Evolutionary conservation across 352 stramenopile species (phyloP).

Genomic region (Globisporangium nunn): DNA sequence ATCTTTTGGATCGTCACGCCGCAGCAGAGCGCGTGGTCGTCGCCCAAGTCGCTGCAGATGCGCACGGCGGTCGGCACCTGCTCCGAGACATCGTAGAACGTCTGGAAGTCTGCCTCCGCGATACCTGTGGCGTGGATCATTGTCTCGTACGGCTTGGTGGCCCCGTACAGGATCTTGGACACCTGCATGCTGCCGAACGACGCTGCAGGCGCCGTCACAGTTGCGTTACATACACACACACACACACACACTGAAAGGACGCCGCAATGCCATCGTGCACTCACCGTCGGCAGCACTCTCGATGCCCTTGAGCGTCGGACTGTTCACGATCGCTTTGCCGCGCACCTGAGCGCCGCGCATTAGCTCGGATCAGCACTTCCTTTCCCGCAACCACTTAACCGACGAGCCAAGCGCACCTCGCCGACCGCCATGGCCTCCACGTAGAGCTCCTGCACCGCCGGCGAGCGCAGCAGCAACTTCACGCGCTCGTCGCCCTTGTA

Average conservation of each 20-base stretch:
- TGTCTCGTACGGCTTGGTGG: slow-evolving; percentile 71
- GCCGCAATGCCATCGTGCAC: too few relatives aligned
- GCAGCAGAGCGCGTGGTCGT: slow-evolving; percentile 49
- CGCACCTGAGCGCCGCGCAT: slow-evolving; percentile 29
- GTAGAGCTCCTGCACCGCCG: slow-evolving; percentile 68
- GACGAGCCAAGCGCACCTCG: slow-evolving; percentile 26
- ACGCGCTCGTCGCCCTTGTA: slow-evolving; percentile 85
- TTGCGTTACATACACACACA: not conserved
- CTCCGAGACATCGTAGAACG: slow-evolving; percentile 80
- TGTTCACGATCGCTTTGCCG: slow-evolving; percentile 42
- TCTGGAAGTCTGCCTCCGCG: slow-evolving; percentile 70
- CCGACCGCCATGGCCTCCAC: slow-evolving; percentile 72
- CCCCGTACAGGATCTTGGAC: slow-evolving; percentile 73
- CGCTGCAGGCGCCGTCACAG: not conserved
- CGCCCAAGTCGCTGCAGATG: slow-evolving; percentile 45
- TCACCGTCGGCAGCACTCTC: not conserved
- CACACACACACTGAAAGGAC: not conserved
- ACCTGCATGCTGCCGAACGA: slow-evolving; percentile 51
- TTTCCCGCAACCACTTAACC: too few relatives aligned
- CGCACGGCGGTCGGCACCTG: slow-evolving; percentile 80
- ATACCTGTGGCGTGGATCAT: slow-evolving; percentile 55
- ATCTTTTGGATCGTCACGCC: slow-evolving; percentile 83
- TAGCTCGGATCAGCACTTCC: too few relatives aligned
- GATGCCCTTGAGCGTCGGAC: slow-evolving; percentile 8
- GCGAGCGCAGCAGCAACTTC: slow-evolving; percentile 60